These are phyloP conservation scores for Yamadazyma kanchanaburiensis DNA, from an alignment of 1,139 yeast genomes.

Conservation along the genomic window DNA sequence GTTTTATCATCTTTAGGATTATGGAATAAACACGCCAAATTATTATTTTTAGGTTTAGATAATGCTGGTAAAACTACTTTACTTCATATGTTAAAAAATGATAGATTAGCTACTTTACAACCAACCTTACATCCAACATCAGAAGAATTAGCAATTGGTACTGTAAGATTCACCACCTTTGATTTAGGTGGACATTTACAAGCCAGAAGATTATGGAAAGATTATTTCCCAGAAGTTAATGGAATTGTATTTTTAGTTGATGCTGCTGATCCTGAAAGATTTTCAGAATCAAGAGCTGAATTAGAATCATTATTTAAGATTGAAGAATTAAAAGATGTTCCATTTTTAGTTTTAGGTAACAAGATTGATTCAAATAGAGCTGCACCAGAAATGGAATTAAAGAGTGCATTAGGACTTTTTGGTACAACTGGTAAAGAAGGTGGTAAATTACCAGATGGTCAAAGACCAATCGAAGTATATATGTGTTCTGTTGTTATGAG, in stretches of 20 bases:
- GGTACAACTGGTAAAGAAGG: conserved; percentile 81
- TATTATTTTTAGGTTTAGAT: conserved; percentile 92
- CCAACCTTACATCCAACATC: conserved; percentile 99
- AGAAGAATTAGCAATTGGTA: conserved; percentile 95
- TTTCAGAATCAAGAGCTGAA: conserved; percentile 92
- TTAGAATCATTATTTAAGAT: conserved; percentile 88
- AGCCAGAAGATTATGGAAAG: conserved; percentile 99
- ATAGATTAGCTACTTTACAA: conserved; percentile 94
- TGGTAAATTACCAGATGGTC: conserved; percentile 67
- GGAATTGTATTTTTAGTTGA: conserved; percentile 96
- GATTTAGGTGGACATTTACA: conserved; percentile 98
- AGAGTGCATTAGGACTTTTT: conserved; percentile 84
- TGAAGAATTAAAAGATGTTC: conserved; percentile 85
- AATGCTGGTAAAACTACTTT: conserved; percentile 98
- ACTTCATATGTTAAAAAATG: conserved; percentile 95
- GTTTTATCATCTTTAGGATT: conserved; percentile 90
- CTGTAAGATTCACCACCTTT: conserved; percentile 94
- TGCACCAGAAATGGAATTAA: conserved; percentile 91
- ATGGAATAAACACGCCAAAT: conserved; percentile 97
- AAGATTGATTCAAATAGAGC: conserved; percentile 94
- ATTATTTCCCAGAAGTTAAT: conserved; percentile 97
- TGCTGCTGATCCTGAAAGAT: conserved; percentile 95
- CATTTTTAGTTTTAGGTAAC: conserved; percentile 92
- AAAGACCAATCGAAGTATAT: conserved; percentile 91
- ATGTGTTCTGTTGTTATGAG: conserved; percentile 98